Base-by-base conservation (phyloP, 306 rosid genomes). In the Rosa lucieae region DNA sequence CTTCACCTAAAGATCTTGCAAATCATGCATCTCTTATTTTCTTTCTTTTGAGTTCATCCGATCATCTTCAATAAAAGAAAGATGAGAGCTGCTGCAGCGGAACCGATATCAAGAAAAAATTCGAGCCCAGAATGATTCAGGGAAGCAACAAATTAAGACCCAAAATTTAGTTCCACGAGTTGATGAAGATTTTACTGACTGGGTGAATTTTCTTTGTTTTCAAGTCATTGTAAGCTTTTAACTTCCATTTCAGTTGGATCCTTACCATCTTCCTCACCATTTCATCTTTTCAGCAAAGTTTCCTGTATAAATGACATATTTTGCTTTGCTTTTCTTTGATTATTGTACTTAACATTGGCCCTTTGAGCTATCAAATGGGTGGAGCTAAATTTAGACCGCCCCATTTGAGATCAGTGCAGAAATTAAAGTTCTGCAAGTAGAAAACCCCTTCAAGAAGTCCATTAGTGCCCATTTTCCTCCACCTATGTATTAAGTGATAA, bases 1-100 rank as follows among this genome's bases (percentile, higher is more conserved):
- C 67, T 79, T 73, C 70, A 29, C 37, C 18, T 20, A 40, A 48
- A 55, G 15, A 71, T 48, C 39, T 78, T n/a, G 48, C 21, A 48
- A 15, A 71, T 59, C 10, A 4, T 23, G 67, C 13, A 23, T 61
- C 39, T 59, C 66, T 26, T 23, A 6, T 35, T 55, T 55, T 9
- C 63, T 17, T 51, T 26, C 49, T 32, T 32, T 32, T 32, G 13
- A 61, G 39, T 61, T 61, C 67, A 29, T 14, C 70, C 21, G 14
- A 65, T 65, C 70, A 65, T 65, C 20, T 14, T 32, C 4, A 65
- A 14, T 6, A 15, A 7, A 1, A 65, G 70, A 65, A 32, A 15
- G 21, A 14, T 35, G 20, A 63, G n/a, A 29, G 15, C 67, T 62
- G 67, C 39, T 26, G 67, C 67, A 62, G 8, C 29, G 67, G 67